phyloP scores from a whole-genome alignment of 75 land plant species.

The Pinus albicaulis region DNA sequence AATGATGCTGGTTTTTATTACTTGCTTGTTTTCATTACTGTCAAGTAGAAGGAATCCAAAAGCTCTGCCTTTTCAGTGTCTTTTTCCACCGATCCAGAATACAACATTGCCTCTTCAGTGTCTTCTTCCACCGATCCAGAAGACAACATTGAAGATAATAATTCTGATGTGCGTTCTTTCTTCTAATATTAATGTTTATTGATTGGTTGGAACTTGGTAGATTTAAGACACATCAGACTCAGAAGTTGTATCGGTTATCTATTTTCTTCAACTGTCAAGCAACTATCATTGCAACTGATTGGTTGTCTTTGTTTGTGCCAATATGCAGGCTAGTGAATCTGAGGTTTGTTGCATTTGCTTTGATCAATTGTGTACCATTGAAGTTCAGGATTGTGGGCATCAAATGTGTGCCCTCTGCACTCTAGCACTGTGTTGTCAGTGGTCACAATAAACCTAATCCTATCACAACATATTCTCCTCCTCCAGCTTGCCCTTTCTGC shows the following conservation, averaged over 20 bases:
- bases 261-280: background rate
- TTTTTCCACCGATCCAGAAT: no score
- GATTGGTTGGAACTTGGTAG: background rate
- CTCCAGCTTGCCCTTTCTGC: constrained; percentile 83
- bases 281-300: background rate
- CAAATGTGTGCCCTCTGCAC: constrained; percentile 93
- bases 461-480: constrained; percentile 14
- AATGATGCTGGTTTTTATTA: no score
- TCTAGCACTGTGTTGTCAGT: constrained; percentile 74
- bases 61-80: no score
- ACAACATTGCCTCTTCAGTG: constrained; percentile 29
- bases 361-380: constrained; percentile 77
- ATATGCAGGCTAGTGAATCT: constrained; percentile 44
- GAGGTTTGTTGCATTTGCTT: constrained; percentile 93
- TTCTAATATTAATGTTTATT: constrained; percentile 16
- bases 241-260: background rate
- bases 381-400: constrained; percentile 84
- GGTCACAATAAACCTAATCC: constrained; percentile 88
- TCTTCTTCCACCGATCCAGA: constrained; percentile 49
- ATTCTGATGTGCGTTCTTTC: constrained; percentile 33
- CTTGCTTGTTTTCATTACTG: no score
- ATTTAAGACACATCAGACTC: background rate
- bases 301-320: background rate
- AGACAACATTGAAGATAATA: constrained; percentile 36
- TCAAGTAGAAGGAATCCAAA: no score